These are phyloP conservation scores for Xylariaceae sp. DNA, from an alignment of 2,329 filamentous ascomycete genomes.

Conservation along the genomic window DNA sequence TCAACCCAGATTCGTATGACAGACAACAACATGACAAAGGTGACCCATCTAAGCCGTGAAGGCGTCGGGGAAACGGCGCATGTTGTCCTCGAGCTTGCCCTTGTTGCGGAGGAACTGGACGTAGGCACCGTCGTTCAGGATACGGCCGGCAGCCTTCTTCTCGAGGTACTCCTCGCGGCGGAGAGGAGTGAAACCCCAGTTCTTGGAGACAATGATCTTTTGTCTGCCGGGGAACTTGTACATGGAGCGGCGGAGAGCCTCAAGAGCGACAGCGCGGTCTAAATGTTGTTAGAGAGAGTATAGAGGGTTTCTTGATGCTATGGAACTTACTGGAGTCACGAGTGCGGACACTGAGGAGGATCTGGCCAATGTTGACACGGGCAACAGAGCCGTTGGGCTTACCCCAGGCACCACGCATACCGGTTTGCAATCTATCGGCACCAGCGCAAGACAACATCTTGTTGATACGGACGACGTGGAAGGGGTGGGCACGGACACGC, in stretches of 20 bases:
- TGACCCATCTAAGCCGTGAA: constrained; percentile 53
- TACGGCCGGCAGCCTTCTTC: constrained; percentile 86
- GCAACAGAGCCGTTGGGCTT: constrained; percentile 99
- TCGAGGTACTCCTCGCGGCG: constrained; percentile 95
- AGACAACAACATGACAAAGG: constrained; percentile 20
- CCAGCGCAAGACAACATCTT: constrained; percentile 99
- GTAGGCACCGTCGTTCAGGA: constrained; percentile 98
- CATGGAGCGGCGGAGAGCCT: constrained; percentile 98
- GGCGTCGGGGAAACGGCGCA: constrained; percentile 90
- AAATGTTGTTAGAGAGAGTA: constrained; percentile 4
- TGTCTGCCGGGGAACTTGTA: constrained; percentile 99
- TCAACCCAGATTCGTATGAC: constrained; percentile 31
- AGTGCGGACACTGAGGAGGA: constrained; percentile 94
- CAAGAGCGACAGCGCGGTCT: constrained; percentile 89
- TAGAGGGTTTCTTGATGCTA: background rate
- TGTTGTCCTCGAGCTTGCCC: constrained; percentile 78
- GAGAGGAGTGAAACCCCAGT: constrained; percentile 99
- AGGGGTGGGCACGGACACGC: constrained; percentile 86
- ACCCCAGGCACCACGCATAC: constrained; percentile 99
- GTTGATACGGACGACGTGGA: constrained; percentile 99
- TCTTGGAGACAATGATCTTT: constrained; percentile 99
- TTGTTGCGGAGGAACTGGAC: constrained; percentile 98
- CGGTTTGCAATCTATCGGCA: constrained; percentile 99
- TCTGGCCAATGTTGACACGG: constrained; percentile 99
- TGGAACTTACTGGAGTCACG: constrained; percentile 76